Evolutionary conservation across 2,329 filamentous ascomycete genomes (phyloP).

Genomic region (Verticillium isaacii): DNA sequence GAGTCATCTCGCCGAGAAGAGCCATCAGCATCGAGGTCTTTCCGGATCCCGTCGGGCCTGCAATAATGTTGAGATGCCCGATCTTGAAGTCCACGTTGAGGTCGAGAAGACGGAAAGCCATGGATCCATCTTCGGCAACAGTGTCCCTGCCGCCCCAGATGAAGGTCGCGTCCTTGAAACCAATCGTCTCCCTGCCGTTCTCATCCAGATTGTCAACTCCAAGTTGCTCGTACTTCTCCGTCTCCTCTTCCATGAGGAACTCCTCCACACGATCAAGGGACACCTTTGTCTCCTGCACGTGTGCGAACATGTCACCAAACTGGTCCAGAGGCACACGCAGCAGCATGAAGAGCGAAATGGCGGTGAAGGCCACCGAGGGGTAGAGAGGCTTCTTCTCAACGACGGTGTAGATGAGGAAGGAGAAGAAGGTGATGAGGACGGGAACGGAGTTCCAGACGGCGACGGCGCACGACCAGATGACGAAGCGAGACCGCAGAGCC

Average conservation of each 20-base stretch:
- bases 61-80: constrained; percentile 86
- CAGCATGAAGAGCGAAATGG: constrained; percentile 91
- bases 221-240: constrained; percentile 88
- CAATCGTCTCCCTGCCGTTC: constrained; percentile 69
- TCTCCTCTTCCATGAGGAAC: constrained; percentile 89
- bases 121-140: constrained; percentile 59
- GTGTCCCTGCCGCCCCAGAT: constrained; percentile 75
- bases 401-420: constrained; percentile 88
- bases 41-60: constrained; percentile 87
- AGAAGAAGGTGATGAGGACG: constrained; percentile 92
- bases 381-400: constrained; percentile 85
- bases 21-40: constrained; percentile 97
- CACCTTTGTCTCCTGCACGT: constrained; percentile 95
- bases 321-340: constrained; percentile 91
- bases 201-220: constrained; percentile 64
- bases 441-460: constrained; percentile 97
- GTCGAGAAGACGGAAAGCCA: constrained; percentile 78
- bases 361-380: constrained; percentile 91
- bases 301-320: constrained; percentile 96
- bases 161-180: constrained; percentile 79
- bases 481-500: constrained; percentile 75
- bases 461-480: constrained; percentile 86
- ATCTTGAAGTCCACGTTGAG: constrained; percentile 78
- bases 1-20: constrained; percentile 90
- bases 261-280: constrained; percentile 96